phyloP scores from a whole-genome alignment of 495 filamentous ascomycete species.

The Sporormia fimetaria region DNA sequence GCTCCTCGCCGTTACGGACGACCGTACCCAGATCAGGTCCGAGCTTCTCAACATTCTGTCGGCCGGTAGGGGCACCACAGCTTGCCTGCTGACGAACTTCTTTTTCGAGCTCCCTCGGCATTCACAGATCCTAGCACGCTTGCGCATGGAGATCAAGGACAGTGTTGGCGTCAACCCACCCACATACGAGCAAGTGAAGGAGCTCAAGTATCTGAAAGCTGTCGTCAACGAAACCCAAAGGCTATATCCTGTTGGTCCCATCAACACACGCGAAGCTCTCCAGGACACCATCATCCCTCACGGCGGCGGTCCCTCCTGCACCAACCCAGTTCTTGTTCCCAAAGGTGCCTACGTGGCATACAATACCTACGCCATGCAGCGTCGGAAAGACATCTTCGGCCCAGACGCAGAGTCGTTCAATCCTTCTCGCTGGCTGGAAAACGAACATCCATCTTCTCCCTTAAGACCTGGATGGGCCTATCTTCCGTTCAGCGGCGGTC shows the following conservation, averaged over 20 bases:
- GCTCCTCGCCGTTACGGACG: conserved; percentile 26
- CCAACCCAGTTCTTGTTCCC: conserved; percentile 32
- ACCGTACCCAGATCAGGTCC: conserved; percentile 25
- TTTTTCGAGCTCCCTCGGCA: conserved; percentile 17
- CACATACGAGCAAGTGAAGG: conserved; percentile 9
- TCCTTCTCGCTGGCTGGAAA: conserved; percentile 42
- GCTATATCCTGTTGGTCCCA: conserved; percentile 42
- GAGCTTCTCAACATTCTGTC: conserved; percentile 31
- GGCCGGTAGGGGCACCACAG: conserved; percentile 32
- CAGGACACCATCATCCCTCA: conserved; percentile 37
- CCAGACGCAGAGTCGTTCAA: conserved; percentile 41
- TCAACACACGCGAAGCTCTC: conserved; percentile 38
- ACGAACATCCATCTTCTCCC: conserved; percentile 1
- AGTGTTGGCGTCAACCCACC: background rate
- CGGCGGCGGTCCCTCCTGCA: conserved; percentile 30
- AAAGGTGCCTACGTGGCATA: conserved; percentile 38
- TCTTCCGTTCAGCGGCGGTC: conserved; percentile 51
- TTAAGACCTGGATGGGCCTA: conserved; percentile 50
- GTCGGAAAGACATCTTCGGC: conserved; percentile 40
- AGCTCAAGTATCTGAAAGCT: conserved; percentile 12
- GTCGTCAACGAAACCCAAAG: conserved; percentile 32
- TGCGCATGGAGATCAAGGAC: conserved; percentile 20
- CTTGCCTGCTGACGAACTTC: conserved; percentile 26
- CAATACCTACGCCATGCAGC: conserved; percentile 42
- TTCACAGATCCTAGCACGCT: background rate